Base-by-base conservation (phyloP, 2,329 filamentous ascomycete species). In the Annulohypoxylon truncatum region DNA sequence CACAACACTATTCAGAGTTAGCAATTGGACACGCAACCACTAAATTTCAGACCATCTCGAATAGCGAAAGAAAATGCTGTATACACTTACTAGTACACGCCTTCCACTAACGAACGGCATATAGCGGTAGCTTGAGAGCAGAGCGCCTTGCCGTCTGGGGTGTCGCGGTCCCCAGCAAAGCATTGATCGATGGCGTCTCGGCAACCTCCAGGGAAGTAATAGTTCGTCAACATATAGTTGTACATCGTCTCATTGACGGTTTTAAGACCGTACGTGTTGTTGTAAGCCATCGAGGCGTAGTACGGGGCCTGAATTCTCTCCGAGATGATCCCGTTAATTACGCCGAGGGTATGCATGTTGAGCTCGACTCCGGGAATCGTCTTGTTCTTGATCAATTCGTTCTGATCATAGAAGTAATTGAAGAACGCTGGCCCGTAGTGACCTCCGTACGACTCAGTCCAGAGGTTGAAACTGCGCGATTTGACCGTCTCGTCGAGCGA, bases 171-270 rank as follows among this genome's bases (percentile, higher is more conserved):
- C 58, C 79, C 78, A 0, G 76, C 58, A 0, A 81, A 79, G 74
- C 90, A 92, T 50, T 78, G 70, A 2, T 78, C 74, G 59, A 91
- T 84, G 9, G 81, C 77, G 48, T 87, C 84, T 44, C 77, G 77
- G 74, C 89, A 91, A 12, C 87, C 89, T 26, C 76, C 69, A 1
- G 71, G 68, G 55, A 76, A 77, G 57, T 81, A 80, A 61, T 72
- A 76, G 40, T 71, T 74, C 70, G 87, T 86, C 63, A 84, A 86
- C 77, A 85, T 85, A 70, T 85, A 88, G 60, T 83, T 81, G 74
- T 88, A 88, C 3, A 88, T 82, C 2, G 85, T 87, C 20, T 88
- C 83, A 67, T 89, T 88, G 70, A 87, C 79, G 0, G 79, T 76
- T 66, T 81, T 57, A 20, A 76, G 69, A 2, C 75, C 75, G 62